Base-by-base conservation (phyloP, 177 flowering plant genomes). In the Vitis hybrid region DNA sequence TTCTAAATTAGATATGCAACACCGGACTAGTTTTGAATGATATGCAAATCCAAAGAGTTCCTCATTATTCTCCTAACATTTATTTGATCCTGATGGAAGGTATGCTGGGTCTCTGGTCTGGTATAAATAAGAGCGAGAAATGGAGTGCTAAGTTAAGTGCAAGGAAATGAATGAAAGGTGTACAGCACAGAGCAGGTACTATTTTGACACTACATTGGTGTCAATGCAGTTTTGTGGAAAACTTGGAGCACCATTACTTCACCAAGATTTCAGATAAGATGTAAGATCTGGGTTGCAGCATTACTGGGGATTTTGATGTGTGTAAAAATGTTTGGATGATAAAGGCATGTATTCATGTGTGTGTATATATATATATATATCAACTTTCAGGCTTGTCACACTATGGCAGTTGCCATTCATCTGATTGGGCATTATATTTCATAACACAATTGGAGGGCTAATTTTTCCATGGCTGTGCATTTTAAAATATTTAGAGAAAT, bases 321-420 rank as follows among this genome's bases (percentile, higher is more conserved):
- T 18, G 18, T 44, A 52, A 64, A 62, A 8, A 33, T n/a, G 18
- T 64, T 64, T 64, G 66, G 2, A 28, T 28, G 4, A 24, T 28
- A 19, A n/a, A 44, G 19, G 59, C 50, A 64, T 69, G 67, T 67
- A 12, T 20, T 28, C 54, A 64, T 38, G 7, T 64, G 44, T 47
- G 3, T 62, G 65, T 62, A n/a, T n/a, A 22, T 18, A 54, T 55
- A 56, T 70, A 56, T 70, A 62, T 66, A 69, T 47, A 55, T 61
- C 24, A 44, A 28, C 63, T 3, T 61, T 54, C 5, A n/a, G 17
- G 6, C 5, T 75, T 62, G n/a, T 20, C 20, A 20, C 17, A 2
- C 11, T 24, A 20, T 51, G n/a, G 28, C 57, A 55, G 44, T 56
- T 73, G 57, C 55, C 59, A 33, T 28, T 33, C 14, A 53, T 71